Evolutionary conservation across 2,329 filamentous ascomycete species (phyloP).

Genomic region (Hymenotorrendiella dingleyae): DNA sequence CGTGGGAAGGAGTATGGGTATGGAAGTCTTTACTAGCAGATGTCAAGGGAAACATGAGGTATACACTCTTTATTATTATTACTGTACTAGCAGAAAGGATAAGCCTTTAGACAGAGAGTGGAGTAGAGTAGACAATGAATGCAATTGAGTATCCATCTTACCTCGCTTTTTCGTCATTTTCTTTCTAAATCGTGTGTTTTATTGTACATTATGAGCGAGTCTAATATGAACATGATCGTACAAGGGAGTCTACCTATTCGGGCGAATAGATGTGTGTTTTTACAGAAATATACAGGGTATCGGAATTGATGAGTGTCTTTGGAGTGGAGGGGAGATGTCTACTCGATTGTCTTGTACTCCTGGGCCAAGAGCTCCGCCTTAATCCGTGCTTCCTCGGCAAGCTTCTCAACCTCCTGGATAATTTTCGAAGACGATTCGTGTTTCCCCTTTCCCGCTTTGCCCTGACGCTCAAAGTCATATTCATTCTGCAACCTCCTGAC

Average conservation of each 20-base stretch:
- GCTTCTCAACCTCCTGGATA: neutral
- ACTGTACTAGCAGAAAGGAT: too few relatives aligned
- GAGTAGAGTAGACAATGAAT: too few relatives aligned
- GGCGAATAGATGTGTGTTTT: too few relatives aligned
- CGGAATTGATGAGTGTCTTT: too few relatives aligned
- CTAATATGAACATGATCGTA: neutral
- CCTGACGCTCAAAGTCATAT: neutral
- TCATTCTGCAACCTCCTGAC: neutral
- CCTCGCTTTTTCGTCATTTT: neutral
- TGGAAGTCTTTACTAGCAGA: neutral
- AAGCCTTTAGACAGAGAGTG: conserved; percentile 1
- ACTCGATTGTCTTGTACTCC: too few relatives aligned
- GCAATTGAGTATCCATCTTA: neutral
- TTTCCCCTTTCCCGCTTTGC: neutral
- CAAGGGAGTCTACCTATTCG: too few relatives aligned
- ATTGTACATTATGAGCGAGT: neutral
- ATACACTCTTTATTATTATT: conserved; percentile 2
- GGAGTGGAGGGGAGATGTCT: too few relatives aligned
- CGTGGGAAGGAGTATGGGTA: neutral
- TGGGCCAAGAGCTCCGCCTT: too few relatives aligned
- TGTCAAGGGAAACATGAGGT: neutral
- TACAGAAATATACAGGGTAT: too few relatives aligned
- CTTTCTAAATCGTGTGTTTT: too few relatives aligned
- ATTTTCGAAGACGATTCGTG: neutral
- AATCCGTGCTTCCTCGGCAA: conserved; percentile 4